Percentiles rank a stretch among this genome's conserved stretches.
Evolutionary conservation across 23 red algal genomes (phyloP).

Genomic region (Gracilaria gracilis): DNA sequence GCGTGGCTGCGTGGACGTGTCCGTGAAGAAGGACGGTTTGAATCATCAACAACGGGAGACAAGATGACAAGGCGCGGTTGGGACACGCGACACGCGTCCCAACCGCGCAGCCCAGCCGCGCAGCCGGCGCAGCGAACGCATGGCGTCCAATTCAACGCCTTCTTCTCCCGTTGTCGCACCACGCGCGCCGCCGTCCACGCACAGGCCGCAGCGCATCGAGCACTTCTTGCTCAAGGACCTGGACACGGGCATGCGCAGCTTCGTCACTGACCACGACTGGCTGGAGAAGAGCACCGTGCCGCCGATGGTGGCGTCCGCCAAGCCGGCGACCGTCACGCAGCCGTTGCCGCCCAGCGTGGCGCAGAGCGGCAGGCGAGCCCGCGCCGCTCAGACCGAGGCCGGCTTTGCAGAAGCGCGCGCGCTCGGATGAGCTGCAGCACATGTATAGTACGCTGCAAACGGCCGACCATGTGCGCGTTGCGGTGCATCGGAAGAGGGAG

Average conservation of each 20-base stretch:
- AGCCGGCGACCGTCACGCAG: too few relatives aligned
- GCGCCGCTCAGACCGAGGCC: too few relatives aligned
- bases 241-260: slow-evolving; percentile 67
- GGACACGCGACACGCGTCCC: too few relatives aligned
- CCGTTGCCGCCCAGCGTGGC: slow-evolving; percentile 2
- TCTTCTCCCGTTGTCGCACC: too few relatives aligned
- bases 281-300: slow-evolving; percentile 50
- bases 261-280: slow-evolving; percentile 70
- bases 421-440: slow-evolving; percentile 55
- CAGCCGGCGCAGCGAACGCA: too few relatives aligned
- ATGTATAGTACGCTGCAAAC: slow-evolving; percentile 31
- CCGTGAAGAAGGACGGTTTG: too few relatives aligned
- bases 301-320: background rate
- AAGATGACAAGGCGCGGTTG: too few relatives aligned
- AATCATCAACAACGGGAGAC: too few relatives aligned
- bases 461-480: slow-evolving; percentile 67
- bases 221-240: slow-evolving; percentile 68
- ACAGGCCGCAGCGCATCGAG: slow-evolving; percentile 32
- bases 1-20: too few relatives aligned
- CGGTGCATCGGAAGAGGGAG: slow-evolving; percentile 56
- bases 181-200: background rate
- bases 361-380: background rate
- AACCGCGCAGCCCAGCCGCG: too few relatives aligned
- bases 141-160: too few relatives aligned
- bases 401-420: slow-evolving; percentile 33